Base-by-base conservation (phyloP, 2,329 filamentous ascomycete genomes). In the Fusarium torulosum region DNA sequence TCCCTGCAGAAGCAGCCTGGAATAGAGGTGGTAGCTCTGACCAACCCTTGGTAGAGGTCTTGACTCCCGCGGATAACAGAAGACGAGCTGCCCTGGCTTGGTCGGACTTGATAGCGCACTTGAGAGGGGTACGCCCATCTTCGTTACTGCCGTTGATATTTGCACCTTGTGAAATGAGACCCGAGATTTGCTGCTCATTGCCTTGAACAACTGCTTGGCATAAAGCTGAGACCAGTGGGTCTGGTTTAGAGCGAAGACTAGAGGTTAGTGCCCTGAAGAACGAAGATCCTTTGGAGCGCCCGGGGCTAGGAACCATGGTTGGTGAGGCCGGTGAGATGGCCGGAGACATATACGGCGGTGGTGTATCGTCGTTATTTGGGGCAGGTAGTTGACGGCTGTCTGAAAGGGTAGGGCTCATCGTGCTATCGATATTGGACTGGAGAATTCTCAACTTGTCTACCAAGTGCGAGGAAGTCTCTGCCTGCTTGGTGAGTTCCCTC, bases 101-200 rank as follows among this genome's bases (percentile, higher is more conserved):
- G 6, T 61, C 59, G 0, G 17, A 19, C 17, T 13, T 15, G 1
- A 61, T 61, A 2, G 59, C 47, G 1, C 59, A 61, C 7, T 42
- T 46, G 1, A 61, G n/a, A 1, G 59, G 41, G 6, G 59, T 61
- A 15, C 61, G 38, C 3, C 59, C 59, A 5, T 61, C 47, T 11
- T 54, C 46, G 6, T 54, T 61, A 3, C 56, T 46, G 8, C 59
- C 56, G 19, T 61, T 44, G 7, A 61, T 21, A 14, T 46, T 61
- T 11, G n/a, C 42, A 3, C 14, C 23, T 41, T 61, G 56, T 1
- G 56, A 38, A 4, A 61, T 41, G 0, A 61, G 37, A 8, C 46
- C 58, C 0, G 29, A 42, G 1, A 61, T 42, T 19, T 61, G 59
- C 31, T 46, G 35, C 15, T 61, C 59, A 1, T 61, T 41, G 3